These are phyloP conservation scores for Cylindrotheca fusiformis DNA, from an alignment of 108 stramenopile genomes.

Conservation along the genomic window DNA sequence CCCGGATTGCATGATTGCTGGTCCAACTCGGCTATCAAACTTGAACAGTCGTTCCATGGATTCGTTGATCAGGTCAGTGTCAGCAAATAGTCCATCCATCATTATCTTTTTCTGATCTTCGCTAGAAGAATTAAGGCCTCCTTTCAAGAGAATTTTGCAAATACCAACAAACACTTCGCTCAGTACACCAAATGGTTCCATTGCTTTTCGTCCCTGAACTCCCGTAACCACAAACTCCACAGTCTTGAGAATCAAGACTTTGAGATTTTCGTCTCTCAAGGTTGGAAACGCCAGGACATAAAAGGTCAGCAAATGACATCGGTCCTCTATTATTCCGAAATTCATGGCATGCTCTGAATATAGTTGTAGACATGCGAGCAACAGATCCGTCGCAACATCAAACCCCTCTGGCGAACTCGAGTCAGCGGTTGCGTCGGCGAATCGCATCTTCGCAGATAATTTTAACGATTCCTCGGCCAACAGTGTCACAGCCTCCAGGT, in stretches of 20 bases:
- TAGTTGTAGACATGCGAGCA: conserved; percentile 80
- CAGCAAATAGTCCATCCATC: conserved; percentile 42
- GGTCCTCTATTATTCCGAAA: conserved; percentile 82
- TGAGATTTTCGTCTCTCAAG: conserved; percentile 78
- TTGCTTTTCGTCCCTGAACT: conserved; percentile 61
- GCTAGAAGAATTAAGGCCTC: conserved; percentile 19
- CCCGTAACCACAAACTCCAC: conserved; percentile 91
- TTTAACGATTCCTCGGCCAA: conserved; percentile 55
- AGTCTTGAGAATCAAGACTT: conserved; percentile 89
- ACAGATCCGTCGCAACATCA: conserved; percentile 55
- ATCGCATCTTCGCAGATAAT: conserved; percentile 42
- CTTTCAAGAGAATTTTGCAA: conserved; percentile 65
- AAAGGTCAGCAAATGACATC: conserved; percentile 72
- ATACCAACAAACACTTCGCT: conserved; percentile 81
- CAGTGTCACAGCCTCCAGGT: conserved; percentile 23
- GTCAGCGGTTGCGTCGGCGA: conserved; percentile 5
- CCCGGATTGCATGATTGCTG: conserved; percentile 69
- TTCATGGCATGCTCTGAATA: conserved; percentile 91
- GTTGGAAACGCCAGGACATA: conserved; percentile 85
- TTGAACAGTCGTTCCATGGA: conserved; percentile 86
- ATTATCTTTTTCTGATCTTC: conserved; percentile 18
- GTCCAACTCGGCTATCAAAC: conserved; percentile 81
- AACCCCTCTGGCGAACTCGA: conserved; percentile 17
- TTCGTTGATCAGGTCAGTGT: conserved; percentile 80
- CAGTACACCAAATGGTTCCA: conserved; percentile 67